Evolutionary conservation across 2,329 filamentous ascomycete genomes (phyloP).

Genomic region (Cladophialophora chaetospira): DNA sequence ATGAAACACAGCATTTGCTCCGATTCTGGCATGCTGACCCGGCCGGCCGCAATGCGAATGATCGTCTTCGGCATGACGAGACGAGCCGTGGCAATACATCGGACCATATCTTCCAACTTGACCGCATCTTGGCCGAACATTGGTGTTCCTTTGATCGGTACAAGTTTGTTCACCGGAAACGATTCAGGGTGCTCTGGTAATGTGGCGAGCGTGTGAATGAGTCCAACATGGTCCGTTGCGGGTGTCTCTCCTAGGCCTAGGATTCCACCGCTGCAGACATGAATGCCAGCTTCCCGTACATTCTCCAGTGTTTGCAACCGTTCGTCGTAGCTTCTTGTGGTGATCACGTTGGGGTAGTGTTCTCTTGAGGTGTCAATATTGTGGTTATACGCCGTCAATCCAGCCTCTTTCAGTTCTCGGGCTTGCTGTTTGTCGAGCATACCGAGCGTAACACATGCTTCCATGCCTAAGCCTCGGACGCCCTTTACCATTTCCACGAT

Average conservation of each 20-base stretch:
- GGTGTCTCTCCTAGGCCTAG: slow-evolving; percentile 76
- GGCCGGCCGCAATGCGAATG: slow-evolving; percentile 80
- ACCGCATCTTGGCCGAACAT: slow-evolving; percentile 73
- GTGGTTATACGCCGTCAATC: slow-evolving; percentile 90
- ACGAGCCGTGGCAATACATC: slow-evolving; percentile 81
- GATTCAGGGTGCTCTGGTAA: slow-evolving; percentile 82
- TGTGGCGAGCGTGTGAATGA: slow-evolving; percentile 79
- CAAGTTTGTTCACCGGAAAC: slow-evolving; percentile 87
- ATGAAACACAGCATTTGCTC: slow-evolving; percentile 88
- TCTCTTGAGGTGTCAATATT: slow-evolving; percentile 89
- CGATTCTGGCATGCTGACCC: slow-evolving; percentile 82
- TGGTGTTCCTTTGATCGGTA: slow-evolving; percentile 87
- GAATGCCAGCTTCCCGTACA: slow-evolving; percentile 82
- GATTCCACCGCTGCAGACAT: slow-evolving; percentile 88
- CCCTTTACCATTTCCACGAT: slow-evolving; percentile 84
- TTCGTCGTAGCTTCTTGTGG: slow-evolving; percentile 84
- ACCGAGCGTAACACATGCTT: slow-evolving; percentile 88
- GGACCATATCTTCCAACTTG: slow-evolving; percentile 74
- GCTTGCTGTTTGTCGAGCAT: slow-evolving; percentile 87
- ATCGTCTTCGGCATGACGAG: slow-evolving; percentile 83
- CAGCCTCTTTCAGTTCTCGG: slow-evolving; percentile 77
- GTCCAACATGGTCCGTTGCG: slow-evolving; percentile 74
- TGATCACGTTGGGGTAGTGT: slow-evolving; percentile 80
- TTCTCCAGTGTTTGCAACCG: slow-evolving; percentile 75
- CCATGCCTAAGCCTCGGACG: slow-evolving; percentile 80